Evolutionary conservation across 2,329 filamentous ascomycete genomes (phyloP).

Genomic region (Sporothrix variecibatus): DNA sequence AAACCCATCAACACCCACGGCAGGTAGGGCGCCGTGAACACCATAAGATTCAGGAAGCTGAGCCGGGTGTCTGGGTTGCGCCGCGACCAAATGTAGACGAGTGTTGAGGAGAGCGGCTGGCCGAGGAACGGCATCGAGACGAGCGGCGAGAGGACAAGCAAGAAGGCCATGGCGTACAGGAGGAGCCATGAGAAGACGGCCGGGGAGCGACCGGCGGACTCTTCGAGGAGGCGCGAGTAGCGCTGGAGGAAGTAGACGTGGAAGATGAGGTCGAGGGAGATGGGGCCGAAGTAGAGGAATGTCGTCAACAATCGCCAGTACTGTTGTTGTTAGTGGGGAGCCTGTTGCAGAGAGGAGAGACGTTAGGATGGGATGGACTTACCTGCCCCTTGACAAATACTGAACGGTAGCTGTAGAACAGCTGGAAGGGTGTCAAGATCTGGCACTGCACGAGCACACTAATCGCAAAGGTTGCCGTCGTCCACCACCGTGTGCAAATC

Average conservation of each 20-base stretch:
- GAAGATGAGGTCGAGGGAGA: constrained; percentile 92
- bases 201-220: constrained; percentile 86
- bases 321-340: constrained; percentile 46
- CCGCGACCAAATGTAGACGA: constrained; percentile 97
- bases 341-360: background rate
- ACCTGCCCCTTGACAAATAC: constrained; percentile 94
- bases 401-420: constrained; percentile 93
- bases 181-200: constrained; percentile 96
- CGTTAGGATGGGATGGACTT: constrained; percentile 35
- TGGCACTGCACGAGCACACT: constrained; percentile 91
- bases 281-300: constrained; percentile 95
- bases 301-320: constrained; percentile 97
- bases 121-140: constrained; percentile 92
- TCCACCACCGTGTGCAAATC: constrained; percentile 95
- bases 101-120: constrained; percentile 85
- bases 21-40: constrained; percentile 91
- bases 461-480: constrained; percentile 83
- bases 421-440: constrained; percentile 87
- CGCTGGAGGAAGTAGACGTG: constrained; percentile 98
- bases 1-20: constrained; percentile 96
- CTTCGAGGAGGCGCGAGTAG: constrained; percentile 92
- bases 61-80: constrained; percentile 90
- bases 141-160: constrained; percentile 80
- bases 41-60: constrained; percentile 83
- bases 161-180: constrained; percentile 76